phyloP scores from a whole-genome alignment of 1,284 basidiomycete species.

The Cystobasidium pallidum region DNA sequence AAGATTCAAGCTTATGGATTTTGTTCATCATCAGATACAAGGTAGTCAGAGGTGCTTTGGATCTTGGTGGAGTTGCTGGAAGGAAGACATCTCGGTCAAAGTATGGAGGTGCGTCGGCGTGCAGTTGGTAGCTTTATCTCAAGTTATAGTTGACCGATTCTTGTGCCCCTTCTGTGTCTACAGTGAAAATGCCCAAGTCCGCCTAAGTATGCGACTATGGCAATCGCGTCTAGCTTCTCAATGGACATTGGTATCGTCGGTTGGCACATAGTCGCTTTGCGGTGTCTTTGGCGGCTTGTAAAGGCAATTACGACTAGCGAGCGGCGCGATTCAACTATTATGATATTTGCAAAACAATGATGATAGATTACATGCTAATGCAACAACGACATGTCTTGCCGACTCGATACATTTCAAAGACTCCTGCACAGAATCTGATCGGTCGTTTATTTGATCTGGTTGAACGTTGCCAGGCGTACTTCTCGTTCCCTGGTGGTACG shows the following conservation, averaged over 20 bases:
- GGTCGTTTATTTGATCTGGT: slow-evolving; percentile 42
- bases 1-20: background rate
- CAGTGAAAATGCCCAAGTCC: slow-evolving; percentile 80
- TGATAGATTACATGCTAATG: no score
- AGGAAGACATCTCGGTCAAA: slow-evolving; percentile 80
- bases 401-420: no score
- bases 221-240: background rate
- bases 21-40: slow-evolving; percentile 74
- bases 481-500: slow-evolving; percentile 47
- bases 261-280: no score
- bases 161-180: slow-evolving; percentile 48
- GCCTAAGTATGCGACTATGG: slow-evolving; percentile 45
- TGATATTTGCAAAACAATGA: no score
- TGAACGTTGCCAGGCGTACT: slow-evolving; percentile 46
- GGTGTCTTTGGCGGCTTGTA: no score
- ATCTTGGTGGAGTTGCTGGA: slow-evolving; percentile 88
- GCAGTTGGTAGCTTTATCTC: background rate
- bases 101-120: slow-evolving; percentile 76
- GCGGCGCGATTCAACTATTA: no score
- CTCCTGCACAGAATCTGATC: no score
- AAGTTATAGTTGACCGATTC: background rate
- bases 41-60: slow-evolving; percentile 87
- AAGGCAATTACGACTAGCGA: no score
- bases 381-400: no score
- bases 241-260: no score